Conservation (phyloP, 352 stramenopile species). For the Peronospora farinosa region DNA sequence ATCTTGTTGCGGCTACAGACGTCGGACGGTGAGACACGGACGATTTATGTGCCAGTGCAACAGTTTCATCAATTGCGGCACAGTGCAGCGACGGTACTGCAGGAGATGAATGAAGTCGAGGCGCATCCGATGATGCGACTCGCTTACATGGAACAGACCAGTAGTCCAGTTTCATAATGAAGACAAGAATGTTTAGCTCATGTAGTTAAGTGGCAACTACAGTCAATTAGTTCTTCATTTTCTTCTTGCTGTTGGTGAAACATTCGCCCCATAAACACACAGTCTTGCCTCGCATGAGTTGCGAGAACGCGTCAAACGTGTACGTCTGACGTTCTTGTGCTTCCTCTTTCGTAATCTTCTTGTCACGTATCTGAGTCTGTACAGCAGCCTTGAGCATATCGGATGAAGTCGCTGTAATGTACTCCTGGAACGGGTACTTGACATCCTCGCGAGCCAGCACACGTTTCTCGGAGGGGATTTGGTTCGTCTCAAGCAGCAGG, state of each 20-base stretch:
- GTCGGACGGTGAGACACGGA: constrained; percentile 36
- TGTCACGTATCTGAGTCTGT: constrained; percentile 35
- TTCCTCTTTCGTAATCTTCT: constrained; percentile 52
- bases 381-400: constrained; percentile 38
- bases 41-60: constrained; percentile 41
- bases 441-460: constrained; percentile 57
- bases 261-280: constrained; percentile 84
- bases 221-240: constrained; percentile 65
- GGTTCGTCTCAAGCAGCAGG: constrained; percentile 67
- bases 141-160: constrained; percentile 36
- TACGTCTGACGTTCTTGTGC: constrained; percentile 43
- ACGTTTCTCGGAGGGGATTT: constrained; percentile 82
- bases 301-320: constrained; percentile 70
- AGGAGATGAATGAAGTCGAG: constrained; percentile 72
- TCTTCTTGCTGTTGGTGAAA: constrained; percentile 77
- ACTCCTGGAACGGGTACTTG: constrained; percentile 77
- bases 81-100: constrained; percentile 59
- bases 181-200: neutral
- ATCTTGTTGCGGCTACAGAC: constrained; percentile 54
- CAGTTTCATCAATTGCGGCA: constrained; percentile 81
- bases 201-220: neutral
- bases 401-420: constrained; percentile 34
- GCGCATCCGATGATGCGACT: constrained; percentile 74
- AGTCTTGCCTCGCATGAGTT: constrained; percentile 74
- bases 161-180: neutral